Evolutionary conservation across 73 alveolate genomes (phyloP).

Genomic region (Paramecium caudatum): DNA sequence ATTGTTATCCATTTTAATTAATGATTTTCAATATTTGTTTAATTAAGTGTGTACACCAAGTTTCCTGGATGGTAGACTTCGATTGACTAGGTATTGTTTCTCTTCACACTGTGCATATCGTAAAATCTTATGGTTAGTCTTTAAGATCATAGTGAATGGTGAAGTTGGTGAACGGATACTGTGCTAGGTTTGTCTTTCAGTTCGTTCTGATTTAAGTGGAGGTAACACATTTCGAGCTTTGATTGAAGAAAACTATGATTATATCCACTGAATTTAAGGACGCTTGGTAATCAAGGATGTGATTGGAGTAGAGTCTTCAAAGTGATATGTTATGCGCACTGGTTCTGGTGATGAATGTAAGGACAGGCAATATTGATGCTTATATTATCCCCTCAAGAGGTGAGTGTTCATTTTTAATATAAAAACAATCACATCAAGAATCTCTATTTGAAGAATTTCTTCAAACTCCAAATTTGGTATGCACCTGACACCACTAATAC

Average conservation of each 20-base stretch:
- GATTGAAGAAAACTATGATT: neutral
- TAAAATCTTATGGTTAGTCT: neutral
- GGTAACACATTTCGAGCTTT: neutral
- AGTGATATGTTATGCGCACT: neutral
- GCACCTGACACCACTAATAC: slow-evolving; percentile 48
- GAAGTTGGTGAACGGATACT: neutral
- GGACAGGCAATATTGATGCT: neutral
- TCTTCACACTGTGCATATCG: too few species aligned
- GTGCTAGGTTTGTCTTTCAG: neutral
- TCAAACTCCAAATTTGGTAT: slow-evolving; percentile 59
- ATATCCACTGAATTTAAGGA: neutral
- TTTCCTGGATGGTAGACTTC: too few species aligned
- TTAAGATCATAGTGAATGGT: neutral
- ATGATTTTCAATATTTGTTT: too few species aligned
- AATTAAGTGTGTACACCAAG: too few species aligned
- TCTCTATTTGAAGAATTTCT: slow-evolving; percentile 53
- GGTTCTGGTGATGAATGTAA: neutral
- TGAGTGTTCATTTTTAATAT: neutral
- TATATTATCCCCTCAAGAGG: neutral
- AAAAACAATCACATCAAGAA: slow-evolving; percentile 61
- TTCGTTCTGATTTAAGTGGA: neutral
- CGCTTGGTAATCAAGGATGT: neutral
- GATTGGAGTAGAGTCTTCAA: neutral
- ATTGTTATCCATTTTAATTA: slow-evolving; percentile 36
- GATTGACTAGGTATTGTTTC: too few species aligned